These are phyloP conservation scores for Rhytidhysteron rufulum DNA, from an alignment of 2,329 filamentous ascomycete genomes.

Conservation along the genomic window DNA sequence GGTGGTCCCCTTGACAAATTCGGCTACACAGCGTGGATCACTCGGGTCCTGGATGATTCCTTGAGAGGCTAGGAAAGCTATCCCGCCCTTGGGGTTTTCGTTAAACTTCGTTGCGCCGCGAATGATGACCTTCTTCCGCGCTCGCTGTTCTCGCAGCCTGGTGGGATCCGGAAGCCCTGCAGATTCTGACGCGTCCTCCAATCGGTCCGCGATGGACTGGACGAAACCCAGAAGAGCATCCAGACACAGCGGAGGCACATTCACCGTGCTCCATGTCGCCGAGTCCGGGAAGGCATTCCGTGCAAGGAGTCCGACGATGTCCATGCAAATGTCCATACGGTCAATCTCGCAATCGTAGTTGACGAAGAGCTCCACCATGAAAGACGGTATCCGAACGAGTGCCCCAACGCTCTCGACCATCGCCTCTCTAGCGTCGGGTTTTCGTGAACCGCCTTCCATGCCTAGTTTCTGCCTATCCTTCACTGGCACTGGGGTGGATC, in stretches of 20 bases:
- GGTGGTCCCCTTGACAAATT: slow-evolving; percentile 81
- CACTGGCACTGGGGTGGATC: slow-evolving; percentile 84
- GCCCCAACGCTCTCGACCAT: slow-evolving; percentile 98
- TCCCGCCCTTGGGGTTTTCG: slow-evolving; percentile 83
- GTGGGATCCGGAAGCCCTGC: slow-evolving; percentile 65
- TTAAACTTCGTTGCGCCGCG: slow-evolving; percentile 90
- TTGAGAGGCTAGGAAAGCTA: slow-evolving; percentile 79
- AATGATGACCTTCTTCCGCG: slow-evolving; percentile 83
- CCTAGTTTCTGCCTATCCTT: slow-evolving; percentile 91
- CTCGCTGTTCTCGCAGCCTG: slow-evolving; percentile 65
- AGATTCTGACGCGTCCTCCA: slow-evolving; percentile 64
- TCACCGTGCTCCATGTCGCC: slow-evolving; percentile 97
- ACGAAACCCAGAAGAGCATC: slow-evolving; percentile 89
- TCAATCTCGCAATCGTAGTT: slow-evolving; percentile 98
- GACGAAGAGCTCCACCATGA: slow-evolving; percentile 92
- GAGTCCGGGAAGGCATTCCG: slow-evolving; percentile 95
- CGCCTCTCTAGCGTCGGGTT: slow-evolving; percentile 91
- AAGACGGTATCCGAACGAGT: slow-evolving; percentile 85
- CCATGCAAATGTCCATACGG: slow-evolving; percentile 86
- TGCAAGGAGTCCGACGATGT: slow-evolving; percentile 88
- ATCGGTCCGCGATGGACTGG: slow-evolving; percentile 82
- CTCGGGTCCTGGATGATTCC: slow-evolving; percentile 76
- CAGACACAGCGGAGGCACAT: slow-evolving; percentile 89
- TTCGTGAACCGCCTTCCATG: slow-evolving; percentile 83
- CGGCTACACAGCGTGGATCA: slow-evolving; percentile 74